A percentile compares a stretch with the other conserved stretches of the same genome.
phyloP scores from a whole-genome alignment of 192 early-diverging fungal species.

The Coemansia sp. region DNA sequence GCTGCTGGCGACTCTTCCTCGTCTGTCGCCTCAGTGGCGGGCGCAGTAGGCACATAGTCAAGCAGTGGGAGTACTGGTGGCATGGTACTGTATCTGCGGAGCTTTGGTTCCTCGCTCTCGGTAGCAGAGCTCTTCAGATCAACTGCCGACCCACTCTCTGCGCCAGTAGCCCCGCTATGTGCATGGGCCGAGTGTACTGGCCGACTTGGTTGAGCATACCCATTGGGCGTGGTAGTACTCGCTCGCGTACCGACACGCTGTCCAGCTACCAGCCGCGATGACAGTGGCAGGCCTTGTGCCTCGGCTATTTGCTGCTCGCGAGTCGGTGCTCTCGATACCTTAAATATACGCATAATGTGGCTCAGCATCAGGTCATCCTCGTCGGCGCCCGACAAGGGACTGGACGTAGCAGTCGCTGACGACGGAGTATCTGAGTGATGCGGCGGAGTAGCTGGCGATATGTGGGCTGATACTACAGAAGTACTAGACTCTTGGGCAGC shows the following conservation, averaged over 20 bases:
- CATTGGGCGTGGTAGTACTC: conserved; percentile 6
- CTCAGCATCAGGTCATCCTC: conserved; percentile 23
- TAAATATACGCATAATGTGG: conserved; percentile 44
- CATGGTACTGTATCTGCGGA: conserved; percentile 6
- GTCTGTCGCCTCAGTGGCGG: neutral
- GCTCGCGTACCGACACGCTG: neutral
- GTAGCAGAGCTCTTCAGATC: neutral
- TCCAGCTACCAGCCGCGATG: conserved; percentile 24
- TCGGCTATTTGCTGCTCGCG: conserved; percentile 46
- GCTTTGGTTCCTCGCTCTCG: neutral
- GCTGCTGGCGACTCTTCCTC: neutral
- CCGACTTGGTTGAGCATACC: neutral
- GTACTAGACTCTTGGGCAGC: neutral
- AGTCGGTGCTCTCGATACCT: conserved; percentile 28
- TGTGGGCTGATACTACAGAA: neutral
- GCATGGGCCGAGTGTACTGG: conserved; percentile 2
- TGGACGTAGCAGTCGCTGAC: neutral
- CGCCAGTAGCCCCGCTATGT: neutral
- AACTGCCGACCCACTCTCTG: neutral
- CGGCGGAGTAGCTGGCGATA: neutral
- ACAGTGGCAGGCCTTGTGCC: conserved; percentile 48
- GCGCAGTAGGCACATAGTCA: neutral
- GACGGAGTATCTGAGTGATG: neutral
- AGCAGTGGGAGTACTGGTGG: neutral
- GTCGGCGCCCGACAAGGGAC: neutral